A percentile compares a stretch with the other conserved stretches of the same genome.
These are phyloP conservation scores for Malus hybrid DNA, from an alignment of 331 rosid species.

Conservation along the genomic window DNA sequence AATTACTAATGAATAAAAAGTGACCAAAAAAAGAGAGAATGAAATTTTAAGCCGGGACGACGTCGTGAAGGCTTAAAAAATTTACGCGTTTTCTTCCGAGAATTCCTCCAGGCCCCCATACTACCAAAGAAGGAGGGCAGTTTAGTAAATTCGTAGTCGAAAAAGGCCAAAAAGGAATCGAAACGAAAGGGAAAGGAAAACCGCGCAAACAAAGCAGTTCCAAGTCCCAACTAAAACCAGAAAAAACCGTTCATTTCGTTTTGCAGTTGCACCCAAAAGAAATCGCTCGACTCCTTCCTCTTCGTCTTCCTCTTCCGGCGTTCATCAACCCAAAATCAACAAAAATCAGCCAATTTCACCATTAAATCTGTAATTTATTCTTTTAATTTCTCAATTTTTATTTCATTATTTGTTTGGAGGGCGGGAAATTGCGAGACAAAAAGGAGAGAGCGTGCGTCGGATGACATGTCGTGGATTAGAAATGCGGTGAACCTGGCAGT, in stretches of 20 bases:
- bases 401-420: not conserved
- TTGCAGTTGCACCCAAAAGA: constrained; percentile 7
- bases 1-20: no score
- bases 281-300: constrained; percentile 42
- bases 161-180: constrained; percentile 11
- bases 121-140: not conserved
- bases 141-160: not conserved
- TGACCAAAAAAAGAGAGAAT: not conserved
- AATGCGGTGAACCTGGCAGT: constrained; percentile 75
- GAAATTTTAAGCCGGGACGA: not conserved
- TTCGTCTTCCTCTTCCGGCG: constrained; percentile 5
- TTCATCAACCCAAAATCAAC: not conserved
- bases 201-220: constrained; percentile 17
- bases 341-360: not conserved
- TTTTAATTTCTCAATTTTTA: not conserved
- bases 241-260: constrained; percentile 25
- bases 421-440: not conserved
- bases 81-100: not conserved
- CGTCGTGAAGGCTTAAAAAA: not conserved
- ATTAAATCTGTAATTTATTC: not conserved
- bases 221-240: constrained; percentile 3
- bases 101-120: not conserved
- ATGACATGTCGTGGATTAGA: constrained; percentile 82
- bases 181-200: constrained; percentile 31
- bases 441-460: constrained; percentile 11